Evolutionary conservation across 441 rosid species (phyloP).

Genomic region (Erysimum cheiri): DNA sequence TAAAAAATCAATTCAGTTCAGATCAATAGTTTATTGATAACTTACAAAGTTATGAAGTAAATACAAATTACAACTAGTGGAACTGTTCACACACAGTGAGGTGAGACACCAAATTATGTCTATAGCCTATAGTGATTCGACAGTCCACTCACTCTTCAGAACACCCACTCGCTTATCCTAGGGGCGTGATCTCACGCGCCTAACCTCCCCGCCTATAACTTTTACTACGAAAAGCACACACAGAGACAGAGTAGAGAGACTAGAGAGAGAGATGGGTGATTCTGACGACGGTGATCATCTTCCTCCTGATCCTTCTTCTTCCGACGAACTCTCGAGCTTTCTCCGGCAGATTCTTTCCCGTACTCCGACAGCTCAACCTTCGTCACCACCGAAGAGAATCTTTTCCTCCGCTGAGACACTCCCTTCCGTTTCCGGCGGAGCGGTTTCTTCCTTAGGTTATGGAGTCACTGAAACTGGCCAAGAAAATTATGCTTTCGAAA

Average conservation of each 20-base stretch:
- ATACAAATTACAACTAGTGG: not conserved
- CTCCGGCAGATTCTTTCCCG: constrained; percentile 41
- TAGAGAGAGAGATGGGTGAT: constrained; percentile 31
- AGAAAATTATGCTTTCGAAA: constrained; percentile 1
- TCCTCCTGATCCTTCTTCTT: constrained; percentile 35
- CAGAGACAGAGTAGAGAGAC: not conserved
- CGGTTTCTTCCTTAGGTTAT: constrained; percentile 8
- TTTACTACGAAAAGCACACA: constrained; percentile 12
- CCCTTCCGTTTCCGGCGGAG: constrained; percentile 21
- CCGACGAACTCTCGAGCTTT: constrained; percentile 44
- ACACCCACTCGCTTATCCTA: not conserved
- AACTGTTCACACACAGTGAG: not conserved
- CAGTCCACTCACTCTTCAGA: constrained; percentile 3
- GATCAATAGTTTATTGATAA: not conserved
- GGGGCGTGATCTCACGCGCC: constrained; percentile 11
- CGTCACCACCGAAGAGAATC: constrained; percentile 22
- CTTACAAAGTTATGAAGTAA: constrained; percentile 9
- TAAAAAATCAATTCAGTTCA: constrained; percentile 9
- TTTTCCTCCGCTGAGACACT: constrained; percentile 19
- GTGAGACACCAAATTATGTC: constrained; percentile 28
- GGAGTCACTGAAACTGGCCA: constrained; percentile 9
- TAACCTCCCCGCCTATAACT: constrained; percentile 30
- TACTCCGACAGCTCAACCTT: constrained; percentile 24
- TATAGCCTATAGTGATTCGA: constrained; percentile 18
- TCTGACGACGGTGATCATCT: constrained; percentile 21